Evolutionary conservation across 2,329 filamentous ascomycete genomes (phyloP).

Genomic region (Metarhizium humberi): DNA sequence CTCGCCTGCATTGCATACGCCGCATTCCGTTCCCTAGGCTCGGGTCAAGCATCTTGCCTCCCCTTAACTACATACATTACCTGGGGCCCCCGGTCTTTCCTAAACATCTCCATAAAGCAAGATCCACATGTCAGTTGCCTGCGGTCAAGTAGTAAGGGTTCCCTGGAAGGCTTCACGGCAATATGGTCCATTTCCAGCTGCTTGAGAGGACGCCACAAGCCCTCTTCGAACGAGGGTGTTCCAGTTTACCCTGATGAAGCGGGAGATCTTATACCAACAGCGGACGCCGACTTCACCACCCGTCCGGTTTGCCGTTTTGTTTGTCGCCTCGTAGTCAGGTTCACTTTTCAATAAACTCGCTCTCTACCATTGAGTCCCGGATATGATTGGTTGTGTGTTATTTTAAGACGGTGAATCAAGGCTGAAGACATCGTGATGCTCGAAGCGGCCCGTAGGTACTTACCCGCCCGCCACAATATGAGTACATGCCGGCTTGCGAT

Average conservation of each 20-base stretch:
- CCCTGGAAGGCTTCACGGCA: not conserved
- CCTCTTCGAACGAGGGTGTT: not conserved
- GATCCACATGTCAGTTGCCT: not conserved
- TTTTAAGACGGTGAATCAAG: not conserved
- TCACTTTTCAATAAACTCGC: not conserved
- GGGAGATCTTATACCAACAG: not conserved
- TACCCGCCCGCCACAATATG: not conserved
- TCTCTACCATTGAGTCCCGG: not conserved
- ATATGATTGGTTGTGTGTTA: not conserved
- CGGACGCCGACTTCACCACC: not conserved
- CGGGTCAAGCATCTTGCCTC: not conserved
- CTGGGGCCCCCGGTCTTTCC: not conserved
- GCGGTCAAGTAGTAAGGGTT: not conserved
- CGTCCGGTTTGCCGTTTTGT: not conserved
- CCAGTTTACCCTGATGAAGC: not conserved
- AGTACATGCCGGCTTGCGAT: not conserved
- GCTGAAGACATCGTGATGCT: not conserved
- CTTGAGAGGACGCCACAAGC: not conserved
- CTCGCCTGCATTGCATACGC: not conserved
- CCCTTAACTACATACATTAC: not conserved
- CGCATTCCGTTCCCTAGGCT: not conserved
- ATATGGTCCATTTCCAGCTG: not conserved
- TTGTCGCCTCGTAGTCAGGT: not conserved
- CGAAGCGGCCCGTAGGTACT: not conserved
- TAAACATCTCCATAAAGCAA: not conserved